phyloP scores from a whole-genome alignment of 2,329 filamentous ascomycete species.

The Cladobotryum protrusum region DNA sequence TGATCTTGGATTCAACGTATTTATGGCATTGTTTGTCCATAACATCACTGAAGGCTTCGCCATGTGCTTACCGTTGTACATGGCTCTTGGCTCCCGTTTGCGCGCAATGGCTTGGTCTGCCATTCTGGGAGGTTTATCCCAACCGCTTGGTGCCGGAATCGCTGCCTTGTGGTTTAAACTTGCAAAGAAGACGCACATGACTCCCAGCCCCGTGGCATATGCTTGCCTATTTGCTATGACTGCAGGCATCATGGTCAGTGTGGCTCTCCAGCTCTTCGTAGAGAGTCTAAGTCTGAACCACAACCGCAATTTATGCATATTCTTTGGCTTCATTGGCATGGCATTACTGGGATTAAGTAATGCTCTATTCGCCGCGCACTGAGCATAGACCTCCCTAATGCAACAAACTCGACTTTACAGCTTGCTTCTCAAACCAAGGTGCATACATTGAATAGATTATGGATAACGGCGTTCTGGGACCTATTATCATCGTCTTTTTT shows the following conservation, averaged over 20 bases:
- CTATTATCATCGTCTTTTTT: slow-evolving; percentile 14
- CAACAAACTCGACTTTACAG: too few species aligned
- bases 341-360: slow-evolving; percentile 76
- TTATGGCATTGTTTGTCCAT: slow-evolving; percentile 93
- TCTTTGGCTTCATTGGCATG: slow-evolving; percentile 83
- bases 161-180: slow-evolving; percentile 83
- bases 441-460: slow-evolving; percentile 11
- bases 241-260: slow-evolving; percentile 91
- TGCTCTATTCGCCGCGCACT: slow-evolving; percentile 64
- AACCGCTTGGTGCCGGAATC: slow-evolving; percentile 77
- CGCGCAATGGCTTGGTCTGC: slow-evolving; percentile 82
- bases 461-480: slow-evolving; percentile 16
- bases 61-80: slow-evolving; percentile 85
- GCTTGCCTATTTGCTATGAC: slow-evolving; percentile 82
- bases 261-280: slow-evolving; percentile 81
- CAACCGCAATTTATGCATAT: slow-evolving; percentile 67
- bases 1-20: slow-evolving; percentile 79
- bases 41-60: slow-evolving; percentile 97
- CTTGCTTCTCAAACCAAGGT: too few species aligned
- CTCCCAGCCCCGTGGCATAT: slow-evolving; percentile 55
- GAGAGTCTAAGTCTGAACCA: slow-evolving; percentile 81
- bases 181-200: slow-evolving; percentile 46
- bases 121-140: slow-evolving; percentile 76
- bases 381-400: too few species aligned
- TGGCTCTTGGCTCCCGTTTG: slow-evolving; percentile 73